Base-by-base conservation (phyloP, 306 rosid species). In the Trifolium subterraneum region DNA sequence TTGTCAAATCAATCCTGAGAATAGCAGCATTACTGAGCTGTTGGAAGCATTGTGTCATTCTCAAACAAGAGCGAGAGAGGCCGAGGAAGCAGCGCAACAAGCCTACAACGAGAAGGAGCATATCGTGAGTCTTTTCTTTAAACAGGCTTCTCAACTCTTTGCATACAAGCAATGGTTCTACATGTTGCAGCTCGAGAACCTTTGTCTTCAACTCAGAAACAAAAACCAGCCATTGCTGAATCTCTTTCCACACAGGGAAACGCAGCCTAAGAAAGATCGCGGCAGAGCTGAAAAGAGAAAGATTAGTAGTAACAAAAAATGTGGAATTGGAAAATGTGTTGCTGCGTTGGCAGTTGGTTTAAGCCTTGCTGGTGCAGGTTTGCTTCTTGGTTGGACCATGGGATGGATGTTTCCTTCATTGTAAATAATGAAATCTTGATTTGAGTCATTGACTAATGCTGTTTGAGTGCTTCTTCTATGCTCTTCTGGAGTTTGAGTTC, bases 381-480 rank as follows among this genome's bases (percentile, higher is more conserved):
- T 93, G 86, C 88, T 93, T 79, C 95, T 93, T 62, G 98, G 98
- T 62, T 93, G 93, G 98, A 93, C 95, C 18, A 86, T 85, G 88
- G 97, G 98, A 38, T 93, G 93, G 90, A 82, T 90, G 93, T 84
- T 90, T 82, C 97, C 95, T 29, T 27, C 80, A 13, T 42, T 68
- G 67, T 90, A 74, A 72, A 42, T 50, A 39, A 64, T 23, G 50
- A 9, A 64, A 47, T 68, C 70, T 76, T 68, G 72, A 22, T 71
- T 75, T 52, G 18, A 38, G 66, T 59, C 16, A 45, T 36, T 63
- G 63, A 39, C 75, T 70, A n/a, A 65, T 62, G 39, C 8, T 58
- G 66, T 75, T 15, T 3, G 22, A 27, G 11, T 44, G 69, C 74
- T 75, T 63, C 73, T 52, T 22, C 52, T 9, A 54, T 56, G 61